Conservation (phyloP, 2,329 filamentous ascomycete species). For the Whalleya microplaca region DNA sequence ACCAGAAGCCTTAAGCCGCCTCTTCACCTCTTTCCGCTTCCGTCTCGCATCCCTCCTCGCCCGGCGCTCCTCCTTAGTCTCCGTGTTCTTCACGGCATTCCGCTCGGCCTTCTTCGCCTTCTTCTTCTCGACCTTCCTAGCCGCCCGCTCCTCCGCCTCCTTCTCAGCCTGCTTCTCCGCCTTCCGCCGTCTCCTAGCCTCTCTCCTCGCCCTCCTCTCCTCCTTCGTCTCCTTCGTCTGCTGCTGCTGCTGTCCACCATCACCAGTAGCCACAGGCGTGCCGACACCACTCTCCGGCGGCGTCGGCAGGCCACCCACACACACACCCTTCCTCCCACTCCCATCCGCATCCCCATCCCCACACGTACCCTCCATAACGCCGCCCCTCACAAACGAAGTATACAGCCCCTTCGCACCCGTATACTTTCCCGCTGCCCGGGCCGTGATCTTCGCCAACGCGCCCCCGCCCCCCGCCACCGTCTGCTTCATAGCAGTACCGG, state of each 20-base stretch:
- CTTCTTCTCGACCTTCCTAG: conserved; percentile 38
- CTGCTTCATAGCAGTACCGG: conserved; percentile 59
- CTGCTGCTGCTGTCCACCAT: too few relatives aligned
- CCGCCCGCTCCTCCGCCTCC: conserved; percentile 24
- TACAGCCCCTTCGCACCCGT: conserved; percentile 71
- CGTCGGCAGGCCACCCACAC: conserved; percentile 30
- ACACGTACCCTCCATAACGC: conserved; percentile 74
- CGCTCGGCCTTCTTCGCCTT: conserved; percentile 50
- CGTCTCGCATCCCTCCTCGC: conserved; percentile 49
- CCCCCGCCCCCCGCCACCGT: conserved; percentile 56
- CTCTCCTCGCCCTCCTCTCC: conserved; percentile 33
- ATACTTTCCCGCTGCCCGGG: conserved; percentile 54
- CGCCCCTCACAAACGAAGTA: conserved; percentile 82
- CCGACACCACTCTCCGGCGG: conserved; percentile 38
- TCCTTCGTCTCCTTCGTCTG: conserved; percentile 41
- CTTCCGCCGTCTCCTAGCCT: conserved; percentile 31
- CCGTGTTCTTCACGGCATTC: conserved; percentile 40
- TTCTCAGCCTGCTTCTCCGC: conserved; percentile 35
- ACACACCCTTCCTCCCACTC: too few relatives aligned
- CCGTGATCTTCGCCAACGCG: conserved; percentile 55
- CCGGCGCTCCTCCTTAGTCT: conserved; percentile 52
- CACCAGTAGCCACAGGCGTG: conserved; percentile 29
- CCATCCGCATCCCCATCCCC: too few relatives aligned
- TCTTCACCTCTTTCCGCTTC: conserved; percentile 40
- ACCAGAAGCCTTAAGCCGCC: conserved; percentile 23